These are phyloP conservation scores for Litchi chinensis DNA, from an alignment of 345 rosid genomes.

Conservation along the genomic window DNA sequence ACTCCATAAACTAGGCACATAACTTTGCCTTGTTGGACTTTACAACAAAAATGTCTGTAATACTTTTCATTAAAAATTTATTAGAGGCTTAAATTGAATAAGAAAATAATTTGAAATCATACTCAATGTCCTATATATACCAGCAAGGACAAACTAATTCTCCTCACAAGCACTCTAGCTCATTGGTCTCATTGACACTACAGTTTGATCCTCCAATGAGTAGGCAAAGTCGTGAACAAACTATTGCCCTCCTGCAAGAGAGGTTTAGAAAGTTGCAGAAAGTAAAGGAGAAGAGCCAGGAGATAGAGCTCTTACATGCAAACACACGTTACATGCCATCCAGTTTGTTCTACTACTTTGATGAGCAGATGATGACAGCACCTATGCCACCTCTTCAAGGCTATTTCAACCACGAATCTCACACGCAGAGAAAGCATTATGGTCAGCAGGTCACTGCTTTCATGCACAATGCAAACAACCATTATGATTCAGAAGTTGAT, in stretches of 20 bases:
- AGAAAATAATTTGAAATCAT: slow-evolving; percentile 9
- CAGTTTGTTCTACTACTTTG: slow-evolving; percentile 26
- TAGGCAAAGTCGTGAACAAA: slow-evolving; percentile 32
- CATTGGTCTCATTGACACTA: too few species aligned
- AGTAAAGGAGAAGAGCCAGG: slow-evolving; percentile 51
- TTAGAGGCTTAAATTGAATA: not conserved
- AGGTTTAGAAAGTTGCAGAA: slow-evolving; percentile 46
- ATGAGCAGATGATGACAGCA: slow-evolving; percentile 23
- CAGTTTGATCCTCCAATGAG: slow-evolving; percentile 20
- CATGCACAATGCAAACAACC: slow-evolving; percentile 20
- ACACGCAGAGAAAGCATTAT: slow-evolving; percentile 18
- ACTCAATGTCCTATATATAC: slow-evolving; percentile 26
- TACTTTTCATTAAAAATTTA: slow-evolving; percentile 18
- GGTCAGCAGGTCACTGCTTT: slow-evolving; percentile 22
- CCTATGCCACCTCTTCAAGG: slow-evolving; percentile 26
- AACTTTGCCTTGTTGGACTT: slow-evolving; percentile 36
- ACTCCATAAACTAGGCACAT: slow-evolving; percentile 21
- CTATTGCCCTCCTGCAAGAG: slow-evolving; percentile 44
- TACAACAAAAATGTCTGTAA: slow-evolving; percentile 23
- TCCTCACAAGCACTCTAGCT: not conserved
- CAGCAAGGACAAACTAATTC: slow-evolving; percentile 5
- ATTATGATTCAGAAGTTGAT: slow-evolving; percentile 7
- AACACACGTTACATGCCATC: slow-evolving; percentile 19
- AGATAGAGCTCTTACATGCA: slow-evolving; percentile 28
- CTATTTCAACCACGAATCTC: slow-evolving; percentile 19